Percentiles rank a stretch among this genome's conserved stretches.
phyloP scores from a whole-genome alignment of 257 asterid species.

The Knoxia roxburghii region DNA sequence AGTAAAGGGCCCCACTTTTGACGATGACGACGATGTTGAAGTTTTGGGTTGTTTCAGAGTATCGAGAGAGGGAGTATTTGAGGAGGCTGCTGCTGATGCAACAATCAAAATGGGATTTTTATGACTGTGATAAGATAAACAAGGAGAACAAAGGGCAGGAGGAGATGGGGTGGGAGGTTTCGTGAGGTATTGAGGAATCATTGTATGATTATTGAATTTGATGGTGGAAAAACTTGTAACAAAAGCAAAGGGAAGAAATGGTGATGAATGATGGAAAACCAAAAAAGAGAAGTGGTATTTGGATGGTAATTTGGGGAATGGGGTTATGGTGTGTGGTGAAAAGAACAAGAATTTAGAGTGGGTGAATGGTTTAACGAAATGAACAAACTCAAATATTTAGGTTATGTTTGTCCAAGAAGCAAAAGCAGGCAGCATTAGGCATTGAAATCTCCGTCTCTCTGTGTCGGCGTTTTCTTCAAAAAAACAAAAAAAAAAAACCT shows the following conservation, averaged over 20 bases:
- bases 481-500: too few species aligned
- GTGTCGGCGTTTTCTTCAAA: too few species aligned
- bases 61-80: constrained; percentile 3
- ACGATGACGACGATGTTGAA: constrained; percentile 36
- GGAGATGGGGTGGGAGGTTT: constrained; percentile 11
- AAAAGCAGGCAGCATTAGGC: not conserved
- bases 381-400: too few species aligned
- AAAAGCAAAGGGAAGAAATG: not conserved
- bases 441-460: not conserved
- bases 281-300: too few species aligned
- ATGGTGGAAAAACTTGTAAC: not conserved
- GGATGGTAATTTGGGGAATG: not conserved
- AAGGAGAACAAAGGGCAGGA: not conserved
- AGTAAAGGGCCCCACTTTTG: constrained; percentile 59
- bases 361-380: not conserved
- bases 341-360: not conserved
- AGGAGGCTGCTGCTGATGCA: not conserved
- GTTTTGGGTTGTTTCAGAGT: constrained; percentile 4
- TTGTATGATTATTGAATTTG: not conserved
- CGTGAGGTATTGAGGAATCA: constrained; percentile 14
- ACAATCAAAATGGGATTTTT: not conserved
- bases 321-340: not conserved
- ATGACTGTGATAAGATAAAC: not conserved
- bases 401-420: not conserved
- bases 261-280: not conserved